Evolutionary conservation across 257 asterid species (phyloP), one percentile per base, ranked within the genome.

Genomic region (Voacanga thouarsii): DNA sequence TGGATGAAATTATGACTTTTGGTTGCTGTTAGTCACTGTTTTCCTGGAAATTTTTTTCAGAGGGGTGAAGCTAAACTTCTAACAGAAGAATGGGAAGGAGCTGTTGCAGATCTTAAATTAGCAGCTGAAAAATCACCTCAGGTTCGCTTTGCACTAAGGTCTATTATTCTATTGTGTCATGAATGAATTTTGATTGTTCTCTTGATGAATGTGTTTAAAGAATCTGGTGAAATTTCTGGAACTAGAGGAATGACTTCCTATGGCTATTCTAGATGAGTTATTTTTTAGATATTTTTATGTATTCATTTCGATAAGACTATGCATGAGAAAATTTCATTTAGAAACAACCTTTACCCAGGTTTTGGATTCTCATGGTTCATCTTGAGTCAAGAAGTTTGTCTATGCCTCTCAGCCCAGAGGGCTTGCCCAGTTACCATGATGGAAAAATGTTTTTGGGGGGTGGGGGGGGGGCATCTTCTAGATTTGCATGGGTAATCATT

Each of bases 21-120:
- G 19, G 23, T 53, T 59, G 64, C 51, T 53, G 69, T 28, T 59
- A 43, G 43, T 47, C 69, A 44, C 28, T 49, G 15, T 15, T 21
- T 70, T 12, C 60, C 44, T 60, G 68, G 45, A 18, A 26, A 63
- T 79, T 23, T 83, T 70, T 75, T 79, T 19, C 86, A 92, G 96
- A 94, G 98, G 77, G 97, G 96, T 71, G 97, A 94, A 90, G 96
- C 97, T 47, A 94, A 92, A 86, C 94, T 92, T 84, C 85, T 92
- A 80, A 76, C 84, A 70, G 98, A 94, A 87, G 97, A 94, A 77
- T 92, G 97, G 97, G 98, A 94, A 78, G 97, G 96, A 83, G 97
- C 98, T 80, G 95, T 89, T 50, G 96, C 95, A 49, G 98, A 94
- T 81, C 63, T 94, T 78, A 94, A 91, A 89, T 83, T 88, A 72